Base-by-base conservation (phyloP, 2,329 filamentous ascomycete genomes). In the Neocatenulostroma microsporum region DNA sequence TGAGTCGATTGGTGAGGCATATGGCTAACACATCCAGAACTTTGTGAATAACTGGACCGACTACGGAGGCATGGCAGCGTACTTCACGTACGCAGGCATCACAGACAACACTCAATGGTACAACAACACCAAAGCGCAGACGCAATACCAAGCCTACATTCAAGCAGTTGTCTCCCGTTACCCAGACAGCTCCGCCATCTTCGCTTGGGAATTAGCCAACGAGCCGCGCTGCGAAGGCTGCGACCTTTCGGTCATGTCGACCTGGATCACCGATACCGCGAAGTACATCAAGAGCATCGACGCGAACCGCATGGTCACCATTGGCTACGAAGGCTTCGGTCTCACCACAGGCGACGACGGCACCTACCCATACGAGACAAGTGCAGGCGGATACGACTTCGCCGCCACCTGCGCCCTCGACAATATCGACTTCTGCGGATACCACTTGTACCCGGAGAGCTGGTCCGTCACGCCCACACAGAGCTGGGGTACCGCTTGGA, bases 31-130 rank as follows among this genome's bases (percentile, higher is more conserved):
- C 42, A 71, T 79, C 51, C n/a, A n/a, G n/a, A 72, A 75, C 47
- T 75, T 81, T 28, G 74, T 82, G 37, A 83, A 83, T 61, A 76
- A 82, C 60, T 84, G 78, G 78, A 65, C 64, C 30, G 80, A 83
- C 50, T 82, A 80, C 28, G 78, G 78, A 19, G 77, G 78, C 31
- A 79, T 80, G 60, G 63, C 66, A 9, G 71, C 72, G 2, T 80
- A 80, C 48, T 67, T 69, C 29, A 62, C 56, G 9, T 72, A 69
- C 2, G 78, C 73, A 38, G 74, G 72, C 24, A 70, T 69, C 15
- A 60, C 55, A 33, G 55, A 55, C 37, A 64, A 73, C 40, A 63
- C 63, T 11, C 61, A 62, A 5, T 82, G 76, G 68, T 82, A 78
- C 58, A 74, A 69, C 14, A 69, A 72, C 47, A 49, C 62, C 0